Evolutionary conservation across 768 basidiomycete genomes (phyloP), one percentile per base, ranked within the genome.

Genomic region (Pulveroboletus sp.): DNA sequence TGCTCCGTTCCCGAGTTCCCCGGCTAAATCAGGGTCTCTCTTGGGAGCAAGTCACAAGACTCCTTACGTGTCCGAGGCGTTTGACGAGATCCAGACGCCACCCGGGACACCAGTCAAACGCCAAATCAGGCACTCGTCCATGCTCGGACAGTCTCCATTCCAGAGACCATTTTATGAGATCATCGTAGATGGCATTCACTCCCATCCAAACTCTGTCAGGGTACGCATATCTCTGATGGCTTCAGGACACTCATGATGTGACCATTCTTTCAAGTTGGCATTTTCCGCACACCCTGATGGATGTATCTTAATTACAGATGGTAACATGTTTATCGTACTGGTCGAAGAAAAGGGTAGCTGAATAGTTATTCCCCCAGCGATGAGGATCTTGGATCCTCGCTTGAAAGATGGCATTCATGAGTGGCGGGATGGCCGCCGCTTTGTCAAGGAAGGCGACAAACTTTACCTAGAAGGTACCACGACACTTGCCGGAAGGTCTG

Each of bases 111-210:
- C 81, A 2, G 41, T 61, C 16, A 61, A 65, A 25, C 55, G 56
- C 27, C 55, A 50, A 41, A 58, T 43, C 24, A 50, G 25, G 17
- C 52, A 58, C 1, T 41, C 48, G 55, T 77, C 76, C 7, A 65
- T 74, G 43, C 65, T 76, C 11, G 74, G 77, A 35, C 74, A 75
- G 56, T 41, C 61, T 33, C 60, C 67, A 19, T 81, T 82, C 69
- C 74, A 75, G 57, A 72, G 90, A 53, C 93, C 93, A 13, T 94
- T 82, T 67, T 95, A 90, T 60, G 90, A 86, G 45, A 72, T 94
- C 45, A 95, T 94, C 53, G 91, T 91, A 7, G 93, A 95, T 63
- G 93, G 92, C 1, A 81, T 93, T 45, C 93, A 95, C 62, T 88
- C 83, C 12, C 92, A 94, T 66, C 92, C 93, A 14, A 90, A 92